Evolutionary conservation across 2,329 filamentous ascomycete species (phyloP).

Genomic region (Zasmidium citrigriseum): DNA sequence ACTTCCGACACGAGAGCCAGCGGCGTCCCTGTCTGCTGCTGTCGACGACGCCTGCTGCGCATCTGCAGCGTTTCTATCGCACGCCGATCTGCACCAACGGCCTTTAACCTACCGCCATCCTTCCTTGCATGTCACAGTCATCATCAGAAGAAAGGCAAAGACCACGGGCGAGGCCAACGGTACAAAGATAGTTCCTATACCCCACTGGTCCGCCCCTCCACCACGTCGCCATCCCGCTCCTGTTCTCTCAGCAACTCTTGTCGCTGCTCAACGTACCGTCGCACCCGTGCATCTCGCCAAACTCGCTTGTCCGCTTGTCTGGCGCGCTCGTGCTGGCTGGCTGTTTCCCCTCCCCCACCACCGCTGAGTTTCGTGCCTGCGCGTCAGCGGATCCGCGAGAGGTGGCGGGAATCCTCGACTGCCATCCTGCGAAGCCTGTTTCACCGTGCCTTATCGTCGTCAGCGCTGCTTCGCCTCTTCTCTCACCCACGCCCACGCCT

Average conservation of each 20-base stretch:
- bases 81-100: conserved; percentile 17
- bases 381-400: conserved; percentile 16
- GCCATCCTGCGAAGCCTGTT: conserved; percentile 18
- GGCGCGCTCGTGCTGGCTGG: conserved; percentile 3
- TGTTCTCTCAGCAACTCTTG: conserved; percentile 3
- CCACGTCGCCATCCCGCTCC: conserved; percentile 4
- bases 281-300: conserved; percentile 4
- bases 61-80: background rate
- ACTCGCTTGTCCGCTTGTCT: background rate
- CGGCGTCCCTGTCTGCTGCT: background rate
- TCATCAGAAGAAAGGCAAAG: too few relatives aligned
- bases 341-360: conserved; percentile 4
- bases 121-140: conserved; percentile 18
- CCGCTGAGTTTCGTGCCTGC: conserved; percentile 18
- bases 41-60: background rate
- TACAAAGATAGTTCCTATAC: conserved; percentile 9
- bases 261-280: background rate
- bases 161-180: background rate
- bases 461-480: conserved; percentile 16
- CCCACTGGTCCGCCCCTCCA: conserved; percentile 16
- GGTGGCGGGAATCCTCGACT: conserved; percentile 21
- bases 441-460: conserved; percentile 21
- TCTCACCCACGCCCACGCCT: conserved; percentile 11
- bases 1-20: conserved; percentile 9
- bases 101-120: conserved; percentile 17